Base-by-base conservation (phyloP, 2,329 filamentous ascomycete species). In the Alternaria gansuensis region DNA sequence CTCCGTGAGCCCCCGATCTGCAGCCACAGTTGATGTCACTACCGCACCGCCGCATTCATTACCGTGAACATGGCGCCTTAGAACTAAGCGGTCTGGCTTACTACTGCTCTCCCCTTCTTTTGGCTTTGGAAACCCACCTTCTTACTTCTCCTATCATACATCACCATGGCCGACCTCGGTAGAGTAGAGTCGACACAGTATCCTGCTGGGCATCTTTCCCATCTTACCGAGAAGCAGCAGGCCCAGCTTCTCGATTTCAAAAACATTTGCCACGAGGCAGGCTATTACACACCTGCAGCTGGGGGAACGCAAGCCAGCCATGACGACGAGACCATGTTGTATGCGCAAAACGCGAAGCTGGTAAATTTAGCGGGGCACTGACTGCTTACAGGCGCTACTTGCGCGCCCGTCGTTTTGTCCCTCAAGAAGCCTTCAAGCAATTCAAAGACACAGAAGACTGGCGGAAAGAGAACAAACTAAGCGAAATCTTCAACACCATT, bases 381-480 rank as follows among this genome's bases (percentile, higher is more conserved):
- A 72, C 67, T 50, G 49, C 53, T 41, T 62, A 73, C 69, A 95
- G 92, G 62, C 92, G 93, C 60, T 97, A 90, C 77, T 83, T 97
- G 50, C 90, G 93, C 70, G 93, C 93, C 33, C 88, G 93, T 56
- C 90, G 88, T 77, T 97, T 94, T 82, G 81, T 89, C 28, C 85
- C 91, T 9, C 80, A 87, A 66, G 92, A 94, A 66, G 93, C 93
- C 11, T 89, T 89, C 75, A 84, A 81, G 59, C 93, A 97, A 79
- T 96, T 97, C 80, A 88, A 89, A 71, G 91, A 93, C 54, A 97
- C 93, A 0, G 92, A 96, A 78, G 87, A 91, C 58, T 97, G 93
- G 91, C 88, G 93, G 60, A 86, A 86, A 67, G 87, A 90, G 62
- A 94, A 94, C 76, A 83, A 91, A 66, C 85, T 97, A 48, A 87